Evolutionary conservation across 2,329 filamentous ascomycete genomes (phyloP).

Genomic region (Annulohypoxylon truncatum): DNA sequence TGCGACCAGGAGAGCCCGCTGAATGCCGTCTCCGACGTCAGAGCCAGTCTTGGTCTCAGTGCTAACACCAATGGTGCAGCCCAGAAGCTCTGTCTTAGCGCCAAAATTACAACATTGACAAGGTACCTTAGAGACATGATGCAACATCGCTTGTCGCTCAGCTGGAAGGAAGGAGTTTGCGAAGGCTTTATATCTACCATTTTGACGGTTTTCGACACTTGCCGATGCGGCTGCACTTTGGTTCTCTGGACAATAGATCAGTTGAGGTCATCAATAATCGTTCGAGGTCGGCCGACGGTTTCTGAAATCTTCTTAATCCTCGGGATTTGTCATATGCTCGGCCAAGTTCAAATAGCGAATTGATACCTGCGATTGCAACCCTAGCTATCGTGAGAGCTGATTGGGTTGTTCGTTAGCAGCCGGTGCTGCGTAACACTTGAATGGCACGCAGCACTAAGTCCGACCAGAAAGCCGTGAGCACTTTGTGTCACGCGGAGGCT

Average conservation of each 20-base stretch:
- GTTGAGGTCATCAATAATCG: slow-evolving; percentile 34
- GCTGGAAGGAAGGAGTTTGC: slow-evolving; percentile 32
- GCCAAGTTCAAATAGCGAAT: slow-evolving; percentile 39
- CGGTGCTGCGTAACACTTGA: slow-evolving; percentile 16
- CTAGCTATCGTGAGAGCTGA: slow-evolving; percentile 11
- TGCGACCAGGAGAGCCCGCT: slow-evolving; percentile 11
- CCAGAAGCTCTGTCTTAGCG: slow-evolving; percentile 19
- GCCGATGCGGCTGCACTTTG: slow-evolving; percentile 12
- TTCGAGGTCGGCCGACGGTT: slow-evolving; percentile 35
- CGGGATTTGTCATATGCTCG: slow-evolving; percentile 36
- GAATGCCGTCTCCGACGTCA: slow-evolving; percentile 27
- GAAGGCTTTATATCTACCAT: slow-evolving; percentile 27
- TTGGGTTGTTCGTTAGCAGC: slow-evolving; percentile 21
- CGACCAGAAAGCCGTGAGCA: slow-evolving; percentile 26
- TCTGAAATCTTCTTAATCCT: slow-evolving; percentile 29
- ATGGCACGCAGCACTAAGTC: slow-evolving; percentile 25
- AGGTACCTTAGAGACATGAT: slow-evolving; percentile 7
- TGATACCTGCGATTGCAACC: slow-evolving; percentile 35
- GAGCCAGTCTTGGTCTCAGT: not conserved
- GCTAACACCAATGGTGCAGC: slow-evolving; percentile 28
- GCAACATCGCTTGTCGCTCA: slow-evolving; percentile 13
- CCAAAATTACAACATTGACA: slow-evolving; percentile 1
- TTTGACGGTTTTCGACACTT: slow-evolving; percentile 1
- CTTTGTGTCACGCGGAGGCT: slow-evolving; percentile 35
- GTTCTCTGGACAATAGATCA: slow-evolving; percentile 30